Base-by-base conservation (phyloP, 768 basidiomycete species). In the Ramaria rubella region DNA sequence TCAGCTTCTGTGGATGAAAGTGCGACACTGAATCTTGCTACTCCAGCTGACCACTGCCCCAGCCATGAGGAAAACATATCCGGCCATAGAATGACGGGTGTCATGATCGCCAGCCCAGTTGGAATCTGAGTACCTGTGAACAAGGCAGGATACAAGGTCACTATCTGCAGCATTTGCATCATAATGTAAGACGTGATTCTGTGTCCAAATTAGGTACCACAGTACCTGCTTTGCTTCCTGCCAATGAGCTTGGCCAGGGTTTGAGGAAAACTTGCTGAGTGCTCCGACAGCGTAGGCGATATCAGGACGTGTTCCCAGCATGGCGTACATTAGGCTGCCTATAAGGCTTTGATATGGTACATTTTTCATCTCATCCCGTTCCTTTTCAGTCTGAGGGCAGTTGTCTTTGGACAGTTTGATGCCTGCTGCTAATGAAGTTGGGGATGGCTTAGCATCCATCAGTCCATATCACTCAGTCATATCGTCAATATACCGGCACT, bases 201-300 rank as follows among this genome's bases (percentile, higher is more conserved):
- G 40, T 2, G 72, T 72, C 6, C 75, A 72, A 55, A 68, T 69
- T 49, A 75, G 60, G 55, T 74, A 76, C 15, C 65, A 56, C 19
- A 73, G 60, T 48, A 75, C 46, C 45, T 67, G 69, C 48, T 73
- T 72, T 19, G 70, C 68, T 3, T 69, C 70, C 19, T 68, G 61
- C 75, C 72, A 74, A 61, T 77, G 75, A 0, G 21, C 29, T 9
- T 49, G 21, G 0, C 68, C 68, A 38, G 70, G 74, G n/a, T 63
- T 63, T 0, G 69, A 58, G 9, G 59, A 59, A 65, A 62, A 73
- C 29, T 70, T 69, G 0, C 69, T 61, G 1, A 77, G 67, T 0
- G 52, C 24, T 30, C 72, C 61, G 3, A 51, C n/a, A n/a, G n/a
- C n/a, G n/a, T n/a, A n/a, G n/a, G n/a, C n/a, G n/a, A n/a, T n/a